A percentile compares a stretch with the other conserved stretches of the same genome.
Conservation (phyloP, 352 stramenopile genomes). For the Globisporangium polare region DNA sequence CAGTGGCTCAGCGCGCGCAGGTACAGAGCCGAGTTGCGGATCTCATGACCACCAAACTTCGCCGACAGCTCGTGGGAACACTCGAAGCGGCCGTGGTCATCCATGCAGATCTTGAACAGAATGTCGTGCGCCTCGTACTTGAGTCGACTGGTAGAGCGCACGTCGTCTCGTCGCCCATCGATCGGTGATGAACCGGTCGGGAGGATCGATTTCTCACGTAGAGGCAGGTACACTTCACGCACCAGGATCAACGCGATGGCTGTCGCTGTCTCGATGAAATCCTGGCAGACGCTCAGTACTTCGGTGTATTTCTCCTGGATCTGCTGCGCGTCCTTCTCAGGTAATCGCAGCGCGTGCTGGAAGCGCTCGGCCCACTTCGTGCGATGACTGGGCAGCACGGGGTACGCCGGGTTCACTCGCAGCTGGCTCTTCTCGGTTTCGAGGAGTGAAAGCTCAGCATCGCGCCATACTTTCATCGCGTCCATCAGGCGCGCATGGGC, state of each 20-base stretch:
- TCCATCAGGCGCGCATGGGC: constrained; percentile 52
- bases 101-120: constrained; percentile 84
- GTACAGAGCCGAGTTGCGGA: constrained; percentile 79
- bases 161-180: constrained; percentile 68
- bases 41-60: constrained; percentile 81
- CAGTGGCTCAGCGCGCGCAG: constrained; percentile 35
- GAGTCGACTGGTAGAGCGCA: constrained; percentile 43
- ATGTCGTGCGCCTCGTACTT: constrained; percentile 89
- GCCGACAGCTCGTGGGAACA: constrained; percentile 84
- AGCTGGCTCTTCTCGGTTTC: constrained; percentile 52
- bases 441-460: constrained; percentile 55
- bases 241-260: constrained; percentile 74
- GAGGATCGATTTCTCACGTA: constrained; percentile 76
- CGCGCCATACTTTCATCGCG: constrained; percentile 70
- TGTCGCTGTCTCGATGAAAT: constrained; percentile 81
- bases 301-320: constrained; percentile 83
- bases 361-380: constrained; percentile 65
- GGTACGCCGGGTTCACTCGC: constrained; percentile 36
- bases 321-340: constrained; percentile 33
- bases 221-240: constrained; percentile 73
- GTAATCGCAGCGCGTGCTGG: constrained; percentile 40
- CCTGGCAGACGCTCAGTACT: constrained; percentile 79
- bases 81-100: constrained; percentile 91
- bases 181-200: constrained; percentile 43
- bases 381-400: constrained; percentile 41